A percentile compares a stretch with the other conserved stretches of the same genome.
phyloP scores from a whole-genome alignment of 306 rosid genomes.

The Alnus rubra region DNA sequence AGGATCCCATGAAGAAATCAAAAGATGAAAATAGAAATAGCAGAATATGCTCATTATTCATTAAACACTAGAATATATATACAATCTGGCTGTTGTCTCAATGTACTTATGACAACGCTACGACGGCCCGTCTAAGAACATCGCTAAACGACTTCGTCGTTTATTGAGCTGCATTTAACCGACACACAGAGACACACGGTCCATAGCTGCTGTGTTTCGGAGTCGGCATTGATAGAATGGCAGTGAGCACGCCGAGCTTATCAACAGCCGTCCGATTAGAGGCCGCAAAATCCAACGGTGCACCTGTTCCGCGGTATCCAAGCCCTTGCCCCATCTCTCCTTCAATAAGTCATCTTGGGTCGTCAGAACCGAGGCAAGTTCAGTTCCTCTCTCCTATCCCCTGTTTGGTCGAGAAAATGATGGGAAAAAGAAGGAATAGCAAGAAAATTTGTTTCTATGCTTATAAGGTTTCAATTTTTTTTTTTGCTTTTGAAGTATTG shows the following conservation, averaged over 20 bases:
- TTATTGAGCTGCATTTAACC: neutral
- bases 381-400: neutral
- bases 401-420: neutral
- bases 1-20: too few relatives aligned
- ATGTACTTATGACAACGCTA: too few relatives aligned
- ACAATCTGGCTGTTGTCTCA: too few relatives aligned
- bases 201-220: neutral
- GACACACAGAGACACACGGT: neutral
- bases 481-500: neutral
- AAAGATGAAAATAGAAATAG: too few relatives aligned
- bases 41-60: too few relatives aligned
- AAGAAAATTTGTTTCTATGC: neutral
- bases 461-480: neutral
- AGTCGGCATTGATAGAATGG: slow-evolving; percentile 19
- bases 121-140: neutral
- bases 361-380: slow-evolving; percentile 69
- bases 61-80: too few relatives aligned
- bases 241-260: slow-evolving; percentile 30
- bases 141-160: neutral
- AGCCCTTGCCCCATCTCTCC: slow-evolving; percentile 50
- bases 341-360: slow-evolving; percentile 73
- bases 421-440: neutral
- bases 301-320: slow-evolving; percentile 43
- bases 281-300: slow-evolving; percentile 48
- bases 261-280: slow-evolving; percentile 42